Evolutionary conservation across 2,329 filamentous ascomycete species (phyloP).

Genomic region (Colletotrichum cordylinicola): DNA sequence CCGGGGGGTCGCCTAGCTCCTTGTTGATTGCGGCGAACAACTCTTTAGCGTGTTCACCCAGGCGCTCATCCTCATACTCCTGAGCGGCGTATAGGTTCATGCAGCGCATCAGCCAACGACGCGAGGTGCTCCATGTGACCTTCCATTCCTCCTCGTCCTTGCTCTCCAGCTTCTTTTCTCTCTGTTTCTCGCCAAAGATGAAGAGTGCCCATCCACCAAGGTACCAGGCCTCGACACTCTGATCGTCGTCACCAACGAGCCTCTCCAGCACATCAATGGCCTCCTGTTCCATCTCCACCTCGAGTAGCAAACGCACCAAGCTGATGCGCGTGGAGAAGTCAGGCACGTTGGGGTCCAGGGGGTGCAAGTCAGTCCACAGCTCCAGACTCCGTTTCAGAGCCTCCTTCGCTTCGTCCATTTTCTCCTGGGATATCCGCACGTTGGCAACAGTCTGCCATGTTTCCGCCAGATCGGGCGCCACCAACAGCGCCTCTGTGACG

Average conservation of each 20-base stretch:
- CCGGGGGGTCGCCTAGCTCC: constrained; percentile 66
- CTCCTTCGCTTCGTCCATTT: constrained; percentile 78
- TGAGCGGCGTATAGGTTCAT: constrained; percentile 78
- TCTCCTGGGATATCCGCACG: constrained; percentile 87
- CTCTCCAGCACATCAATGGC: constrained; percentile 86
- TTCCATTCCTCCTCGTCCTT: constrained; percentile 58
- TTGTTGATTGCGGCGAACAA: constrained; percentile 68
- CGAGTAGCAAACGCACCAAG: constrained; percentile 85
- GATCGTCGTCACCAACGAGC: constrained; percentile 86
- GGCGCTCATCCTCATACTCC: constrained; percentile 84
- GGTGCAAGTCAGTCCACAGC: constrained; percentile 81
- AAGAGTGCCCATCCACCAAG: constrained; percentile 93
- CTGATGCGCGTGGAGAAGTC: constrained; percentile 88
- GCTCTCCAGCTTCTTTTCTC: constrained; percentile 34
- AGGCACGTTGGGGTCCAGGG: constrained; percentile 75
- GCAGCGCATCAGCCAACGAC: constrained; percentile 83
- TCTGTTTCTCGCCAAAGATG: constrained; percentile 75
- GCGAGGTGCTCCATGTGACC: constrained; percentile 73
- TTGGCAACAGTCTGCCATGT: constrained; percentile 96
- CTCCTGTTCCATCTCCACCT: constrained; percentile 84
- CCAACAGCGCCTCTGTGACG: constrained; percentile 87
- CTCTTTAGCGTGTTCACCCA: constrained; percentile 78
- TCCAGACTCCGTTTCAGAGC: constrained; percentile 82
- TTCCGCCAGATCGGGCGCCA: constrained; percentile 82
- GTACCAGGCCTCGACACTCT: constrained; percentile 96